A percentile compares a stretch with the other conserved stretches of the same genome.
These are phyloP conservation scores for Myotisia sp. DNA, from an alignment of 2,329 filamentous ascomycete genomes.

Conservation along the genomic window DNA sequence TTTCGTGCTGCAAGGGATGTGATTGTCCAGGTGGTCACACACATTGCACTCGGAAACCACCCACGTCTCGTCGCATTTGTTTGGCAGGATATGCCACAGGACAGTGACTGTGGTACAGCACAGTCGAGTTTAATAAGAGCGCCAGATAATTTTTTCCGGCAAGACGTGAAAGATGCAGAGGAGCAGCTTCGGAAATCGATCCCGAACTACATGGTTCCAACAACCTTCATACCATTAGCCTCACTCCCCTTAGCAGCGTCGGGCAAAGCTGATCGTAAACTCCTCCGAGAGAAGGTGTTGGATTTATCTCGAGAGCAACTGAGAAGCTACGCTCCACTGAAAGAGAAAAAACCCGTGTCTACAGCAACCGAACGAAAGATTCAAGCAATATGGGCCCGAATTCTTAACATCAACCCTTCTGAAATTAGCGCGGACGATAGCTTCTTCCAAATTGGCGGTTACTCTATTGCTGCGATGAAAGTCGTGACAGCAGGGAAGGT, in stretches of 20 bases:
- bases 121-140: neutral
- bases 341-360: conserved; percentile 3
- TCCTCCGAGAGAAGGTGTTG: conserved; percentile 15
- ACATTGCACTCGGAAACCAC: conserved; percentile 1
- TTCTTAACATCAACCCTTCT: conserved; percentile 5
- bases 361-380: conserved; percentile 6
- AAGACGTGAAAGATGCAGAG: conserved; percentile 1
- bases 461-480: conserved; percentile 6
- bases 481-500: neutral
- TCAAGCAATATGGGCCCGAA: conserved; percentile 8
- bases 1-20: conserved; percentile 3
- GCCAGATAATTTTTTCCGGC: neutral
- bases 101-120: neutral
- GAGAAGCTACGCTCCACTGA: neutral
- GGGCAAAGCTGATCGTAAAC: conserved; percentile 22
- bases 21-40: conserved; percentile 5
- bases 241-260: conserved; percentile 21
- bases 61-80: conserved; percentile 8
- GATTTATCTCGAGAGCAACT: conserved; percentile 2
- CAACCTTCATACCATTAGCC: conserved; percentile 6
- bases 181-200: conserved; percentile 6
- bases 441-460: conserved; percentile 7
- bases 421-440: conserved; percentile 5
- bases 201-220: conserved; percentile 14
- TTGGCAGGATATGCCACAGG: conserved; percentile 6